phyloP scores from a whole-genome alignment of 352 stramenopile genomes.

The Ochromonadaceae sp. region DNA sequence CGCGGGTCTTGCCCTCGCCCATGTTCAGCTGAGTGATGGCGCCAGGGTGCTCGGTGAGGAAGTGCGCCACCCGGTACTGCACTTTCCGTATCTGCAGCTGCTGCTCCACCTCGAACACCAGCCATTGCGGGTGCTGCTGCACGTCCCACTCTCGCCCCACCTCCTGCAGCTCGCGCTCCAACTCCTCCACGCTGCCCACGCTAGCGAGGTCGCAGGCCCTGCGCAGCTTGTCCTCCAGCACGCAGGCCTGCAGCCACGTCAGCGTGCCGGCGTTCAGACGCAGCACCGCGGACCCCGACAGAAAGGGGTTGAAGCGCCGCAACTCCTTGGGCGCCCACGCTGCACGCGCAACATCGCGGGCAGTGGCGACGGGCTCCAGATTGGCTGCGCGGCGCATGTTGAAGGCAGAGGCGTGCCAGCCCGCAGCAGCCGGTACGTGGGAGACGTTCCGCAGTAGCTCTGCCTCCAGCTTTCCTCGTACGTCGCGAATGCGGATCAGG shows the following conservation, averaged over 20 bases:
- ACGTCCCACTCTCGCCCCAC: constrained; percentile 43
- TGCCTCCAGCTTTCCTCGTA: too few species aligned
- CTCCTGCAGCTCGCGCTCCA: constrained; percentile 41
- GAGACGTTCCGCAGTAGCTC: too few species aligned
- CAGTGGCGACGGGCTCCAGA: too few species aligned
- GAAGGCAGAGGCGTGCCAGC: too few species aligned
- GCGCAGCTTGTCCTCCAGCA: constrained; percentile 48
- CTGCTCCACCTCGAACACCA: constrained; percentile 56
- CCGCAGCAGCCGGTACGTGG: too few species aligned
- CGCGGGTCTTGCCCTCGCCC: constrained; percentile 57
- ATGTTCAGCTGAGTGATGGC: constrained; percentile 60
- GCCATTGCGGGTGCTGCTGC: constrained; percentile 43
- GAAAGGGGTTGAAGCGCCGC: too few species aligned
- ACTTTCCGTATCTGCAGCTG: constrained; percentile 49
- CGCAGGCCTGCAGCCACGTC: constrained; percentile 39
- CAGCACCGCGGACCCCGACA: too few species aligned
- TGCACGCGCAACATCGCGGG: too few species aligned
- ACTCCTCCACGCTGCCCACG: constrained; percentile 10
- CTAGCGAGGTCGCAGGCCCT: constrained; percentile 23
- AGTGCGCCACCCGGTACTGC: constrained; percentile 47
- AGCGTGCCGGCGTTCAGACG: too few species aligned
- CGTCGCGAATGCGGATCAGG: too few species aligned
- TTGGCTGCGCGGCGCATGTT: too few species aligned
- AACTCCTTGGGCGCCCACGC: too few species aligned
- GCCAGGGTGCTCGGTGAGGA: constrained; percentile 51